phyloP scores from a whole-genome alignment of 495 filamentous ascomycete species.

The Evansstolkia leycettana region DNA sequence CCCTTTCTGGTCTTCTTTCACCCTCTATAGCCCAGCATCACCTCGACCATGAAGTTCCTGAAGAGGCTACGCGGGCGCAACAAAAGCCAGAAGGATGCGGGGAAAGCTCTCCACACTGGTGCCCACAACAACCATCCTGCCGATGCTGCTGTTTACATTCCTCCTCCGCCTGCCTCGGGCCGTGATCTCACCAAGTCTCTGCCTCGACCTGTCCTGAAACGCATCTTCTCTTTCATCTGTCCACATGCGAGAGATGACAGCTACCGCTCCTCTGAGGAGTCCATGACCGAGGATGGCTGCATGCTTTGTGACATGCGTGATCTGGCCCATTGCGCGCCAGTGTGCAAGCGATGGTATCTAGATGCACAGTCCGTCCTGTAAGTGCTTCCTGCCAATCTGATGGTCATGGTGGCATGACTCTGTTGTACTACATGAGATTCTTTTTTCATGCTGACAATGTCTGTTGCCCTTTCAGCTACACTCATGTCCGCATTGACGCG shows the following conservation, averaged over 20 bases:
- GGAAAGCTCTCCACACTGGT: slow-evolving; percentile 13
- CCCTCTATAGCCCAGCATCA: too few species aligned
- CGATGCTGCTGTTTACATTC: not conserved
- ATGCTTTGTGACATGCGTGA: slow-evolving; percentile 95
- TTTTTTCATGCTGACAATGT: slow-evolving; percentile 1
- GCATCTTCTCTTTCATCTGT: slow-evolving; percentile 72
- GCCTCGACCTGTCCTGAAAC: slow-evolving; percentile 49
- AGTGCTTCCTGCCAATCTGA: slow-evolving; percentile 14
- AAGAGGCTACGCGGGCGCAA: slow-evolving; percentile 23
- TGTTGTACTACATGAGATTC: not conserved
- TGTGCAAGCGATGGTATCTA: slow-evolving; percentile 61
- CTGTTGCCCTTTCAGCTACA: slow-evolving; percentile 50
- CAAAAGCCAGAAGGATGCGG: slow-evolving; percentile 22
- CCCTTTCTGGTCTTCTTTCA: not conserved
- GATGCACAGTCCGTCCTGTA: slow-evolving; percentile 44
- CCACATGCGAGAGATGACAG: slow-evolving; percentile 67
- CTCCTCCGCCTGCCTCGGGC: slow-evolving; percentile 13
- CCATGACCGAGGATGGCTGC: slow-evolving; percentile 71
- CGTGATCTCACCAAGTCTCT: slow-evolving; percentile 40
- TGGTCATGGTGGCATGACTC: too few species aligned
- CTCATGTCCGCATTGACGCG: slow-evolving; percentile 79
- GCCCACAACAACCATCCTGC: not conserved
- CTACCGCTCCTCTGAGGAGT: slow-evolving; percentile 74
- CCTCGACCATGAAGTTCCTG: slow-evolving; percentile 30
- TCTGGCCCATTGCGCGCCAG: slow-evolving; percentile 63